Base-by-base conservation (phyloP, 257 asterid species). In the Mentha longifolia region DNA sequence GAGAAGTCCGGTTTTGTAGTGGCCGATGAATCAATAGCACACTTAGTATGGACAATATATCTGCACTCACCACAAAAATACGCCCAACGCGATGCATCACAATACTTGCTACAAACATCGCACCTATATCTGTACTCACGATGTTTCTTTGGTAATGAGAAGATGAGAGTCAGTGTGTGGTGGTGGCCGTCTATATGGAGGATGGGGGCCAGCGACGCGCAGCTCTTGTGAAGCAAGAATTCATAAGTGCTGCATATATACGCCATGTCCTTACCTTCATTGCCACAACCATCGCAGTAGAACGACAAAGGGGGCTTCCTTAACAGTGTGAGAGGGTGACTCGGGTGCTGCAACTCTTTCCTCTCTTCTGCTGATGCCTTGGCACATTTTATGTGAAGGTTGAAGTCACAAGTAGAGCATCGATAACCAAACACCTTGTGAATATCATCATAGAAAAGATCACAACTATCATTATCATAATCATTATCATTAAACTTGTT, bases 11-110 rank as follows among this genome's bases (percentile, higher is more conserved):
- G 14, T 28, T 30, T 28, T 3, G 20, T n/a, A n/a, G n/a, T 9
- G 6, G 19, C 5, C 20, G 63, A 13, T 6, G 63, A 13, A 5
- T 7, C 6, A 14, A 28, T 35, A 35, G 39, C 42, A 6, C 73
- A 68, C 37, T 54, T 68, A 63, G 54, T 8, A 20, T 68, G 73
- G 0, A 20, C 63, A 35, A 54, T 52, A 9, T 6, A 68, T 39
- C 73, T 68, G 64, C 73, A 68, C 41, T 39, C 54, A 22, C 54
- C 64, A 41, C 73, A 68, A 20, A 17, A 68, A 39, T 41, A 68
- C 1, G 52, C 37, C 72, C 72, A 67, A 50, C 46, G 15, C 0
- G 35, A 16, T 13, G 8, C 20, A 8, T 31, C 41, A 2, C 39
- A 3, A 11, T 2, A 15, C 7, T 22, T 22, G 2, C 25, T 37